Evolutionary conservation across 345 rosid species (phyloP), one percentile per base, ranked within the genome.

Genomic region (Moricandia moricandioides): DNA sequence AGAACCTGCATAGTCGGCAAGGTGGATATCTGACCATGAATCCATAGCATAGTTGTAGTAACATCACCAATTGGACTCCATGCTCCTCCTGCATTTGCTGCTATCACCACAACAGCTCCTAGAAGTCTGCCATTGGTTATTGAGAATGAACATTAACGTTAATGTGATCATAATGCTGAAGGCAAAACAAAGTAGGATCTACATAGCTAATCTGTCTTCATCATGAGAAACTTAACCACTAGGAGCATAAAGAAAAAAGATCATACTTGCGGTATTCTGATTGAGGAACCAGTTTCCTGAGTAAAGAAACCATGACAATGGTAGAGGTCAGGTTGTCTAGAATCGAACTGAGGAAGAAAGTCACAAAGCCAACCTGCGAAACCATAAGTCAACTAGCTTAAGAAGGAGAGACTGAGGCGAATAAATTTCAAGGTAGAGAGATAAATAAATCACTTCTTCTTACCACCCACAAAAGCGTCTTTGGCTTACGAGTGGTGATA

Each of bases 11-110:
- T 91, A 59, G 97, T 94, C 56, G 80, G 91, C 79, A 91, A 72
- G 10, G 96, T 90, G 73, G 96, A 82, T 83, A 91, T 82, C 67
- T 94, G 98, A 74, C 98, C 98, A 77, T 94, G 97, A 75, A 94
- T 94, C 98, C 98, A 94, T 30, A 94, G 85, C 97, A 94, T 94
- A 55, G 98, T 94, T 31, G 98, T 94, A 34, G 98, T 91, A 62
- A 94, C 98, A 85, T 94, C 97, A 68, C 98, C 97, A 35, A 89
- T 94, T 10, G 98, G 98, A 79, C 97, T 91, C 97, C 98, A 94
- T 8, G 96, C 91, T 76, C 98, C 98, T 72, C 97, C 98, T 33
- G 97, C 96, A 78, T 91, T 94, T 76, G 97, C 98, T 70, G 98
- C 96, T 85, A 94, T 91, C 13, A 94, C 96, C 62, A 94, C 88